Conservation (phyloP, 2,329 filamentous ascomycete species). For the Ilyonectria sp. region DNA sequence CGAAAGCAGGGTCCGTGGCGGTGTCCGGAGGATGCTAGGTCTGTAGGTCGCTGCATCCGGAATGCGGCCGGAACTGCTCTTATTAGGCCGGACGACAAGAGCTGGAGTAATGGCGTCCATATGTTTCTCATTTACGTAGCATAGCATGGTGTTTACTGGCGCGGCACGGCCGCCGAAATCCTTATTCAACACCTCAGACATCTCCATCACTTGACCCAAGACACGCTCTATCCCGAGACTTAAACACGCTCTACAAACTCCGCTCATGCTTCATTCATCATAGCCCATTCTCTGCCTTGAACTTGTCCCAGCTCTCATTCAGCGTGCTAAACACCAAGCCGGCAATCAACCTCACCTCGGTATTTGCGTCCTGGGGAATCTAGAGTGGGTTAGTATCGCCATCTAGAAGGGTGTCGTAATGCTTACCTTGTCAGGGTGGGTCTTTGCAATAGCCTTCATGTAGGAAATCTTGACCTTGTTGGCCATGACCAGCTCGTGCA, state of each 20-base stretch:
- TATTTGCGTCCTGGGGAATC: slow-evolving; percentile 76
- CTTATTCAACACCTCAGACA: slow-evolving; percentile 40
- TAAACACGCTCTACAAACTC: slow-evolving; percentile 47
- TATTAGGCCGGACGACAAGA: slow-evolving; percentile 17
- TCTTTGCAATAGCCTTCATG: slow-evolving; percentile 99
- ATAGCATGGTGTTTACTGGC: slow-evolving; percentile 48
- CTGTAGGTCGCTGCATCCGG: slow-evolving; percentile 61
- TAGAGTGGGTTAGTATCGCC: slow-evolving; percentile 49
- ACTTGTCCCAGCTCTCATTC: slow-evolving; percentile 82
- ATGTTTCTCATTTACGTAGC: slow-evolving; percentile 33
- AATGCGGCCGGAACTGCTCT: neutral
- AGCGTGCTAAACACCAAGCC: slow-evolving; percentile 77
- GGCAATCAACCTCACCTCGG: slow-evolving; percentile 77
- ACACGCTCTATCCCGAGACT: slow-evolving; percentile 39
- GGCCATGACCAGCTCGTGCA: slow-evolving; percentile 93
- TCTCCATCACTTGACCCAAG: slow-evolving; percentile 30
- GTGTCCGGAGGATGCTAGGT: slow-evolving; percentile 84
- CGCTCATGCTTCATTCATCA: slow-evolving; percentile 52
- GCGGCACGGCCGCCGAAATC: slow-evolving; percentile 39
- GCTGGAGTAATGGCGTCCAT: slow-evolving; percentile 45
- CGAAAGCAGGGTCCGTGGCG: slow-evolving; percentile 86
- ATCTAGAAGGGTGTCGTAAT: neutral
- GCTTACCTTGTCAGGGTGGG: slow-evolving; percentile 97
- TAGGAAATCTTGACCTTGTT: slow-evolving; percentile 98
- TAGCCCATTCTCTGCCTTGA: slow-evolving; percentile 78